Base-by-base conservation (phyloP, 176 grass and related monocot genomes). In the Stipa capillata region DNA sequence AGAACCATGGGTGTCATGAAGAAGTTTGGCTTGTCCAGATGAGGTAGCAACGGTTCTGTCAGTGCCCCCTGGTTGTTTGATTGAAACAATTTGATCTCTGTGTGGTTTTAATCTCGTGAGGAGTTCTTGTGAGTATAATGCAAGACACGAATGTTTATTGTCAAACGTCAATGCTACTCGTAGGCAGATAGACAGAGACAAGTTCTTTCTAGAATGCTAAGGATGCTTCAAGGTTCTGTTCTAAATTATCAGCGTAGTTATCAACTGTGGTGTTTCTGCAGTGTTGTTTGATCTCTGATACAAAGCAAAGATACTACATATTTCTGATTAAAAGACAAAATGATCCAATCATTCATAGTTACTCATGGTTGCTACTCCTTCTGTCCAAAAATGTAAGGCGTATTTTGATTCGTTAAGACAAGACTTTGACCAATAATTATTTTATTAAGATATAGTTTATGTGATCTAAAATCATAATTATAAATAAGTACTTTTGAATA, bases 1-100 rank as follows among this genome's bases (percentile, higher is more conserved):
- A 93, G 96, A 87, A 98, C 96, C 79, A 87, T 65, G 78, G 47
- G 91, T 81, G 73, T 78, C n/a, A 79, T 98, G 72, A 87, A 93
- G 70, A 98, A 98, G 77, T 90, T 89, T 82, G 96, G 96, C 36
- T 89, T 86, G 88, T n/a, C 54, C 12, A 63, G 53, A 13, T 89
- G 70, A 89, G 82, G 82, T 70, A 80, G 8, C n/a, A 67, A 28
- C 20, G 40, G 34, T 23, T 37, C 34, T 56, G 49, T 14, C 23
- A 35, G 34, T 65, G 23, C 25, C 74, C 35, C 28, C 49, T 31
- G 7, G 2, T 43, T 10, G n/a, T 33, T 31, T 86, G 36, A 40
- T 74, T 27, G 27, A n/a, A 72, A 68, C 40, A 40, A 23, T n/a
- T 79, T n/a, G n/a, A n/a, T n/a, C 37, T 27, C 10, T 5, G 5